phyloP scores from a whole-genome alignment of 331 rosid genomes.

The Erythrophleum ivorense region DNA sequence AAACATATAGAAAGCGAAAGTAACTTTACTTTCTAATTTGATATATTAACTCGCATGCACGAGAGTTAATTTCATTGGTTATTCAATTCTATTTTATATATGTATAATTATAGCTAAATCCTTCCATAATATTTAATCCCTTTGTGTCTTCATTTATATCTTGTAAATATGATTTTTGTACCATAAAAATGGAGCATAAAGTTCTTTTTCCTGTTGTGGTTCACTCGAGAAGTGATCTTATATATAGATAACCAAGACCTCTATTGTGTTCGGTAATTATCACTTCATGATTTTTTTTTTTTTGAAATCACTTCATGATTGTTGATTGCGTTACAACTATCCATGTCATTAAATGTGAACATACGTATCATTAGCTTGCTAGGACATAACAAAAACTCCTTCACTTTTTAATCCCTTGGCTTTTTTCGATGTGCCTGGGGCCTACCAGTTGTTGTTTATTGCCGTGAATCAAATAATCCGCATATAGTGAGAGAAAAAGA shows the following conservation, averaged over 20 bases:
- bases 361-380: conserved; percentile 13
- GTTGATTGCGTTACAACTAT: neutral
- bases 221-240: neutral
- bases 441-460: conserved; percentile 24
- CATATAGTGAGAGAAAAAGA: conserved; percentile 4
- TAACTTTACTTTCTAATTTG: neutral
- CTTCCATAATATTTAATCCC: neutral
- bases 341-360: neutral
- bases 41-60: neutral
- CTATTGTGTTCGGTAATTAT: conserved; percentile 16
- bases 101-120: neutral
- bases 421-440: conserved; percentile 17
- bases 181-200: conserved; percentile 2
- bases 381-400: neutral
- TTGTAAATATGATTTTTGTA: neutral
- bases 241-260: neutral
- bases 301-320: conserved; percentile 30
- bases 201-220: conserved; percentile 6
- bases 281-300: conserved; percentile 24
- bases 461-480: neutral
- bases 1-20: too few species aligned
- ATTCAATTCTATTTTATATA: neutral
- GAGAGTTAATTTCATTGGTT: neutral
- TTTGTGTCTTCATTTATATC: too few species aligned
- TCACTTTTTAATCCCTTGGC: conserved; percentile 16